A percentile compares a stretch with the other conserved stretches of the same genome.
Evolutionary conservation across 805 yeast species (phyloP).

Genomic region (Isabelozyma heimii): DNA sequence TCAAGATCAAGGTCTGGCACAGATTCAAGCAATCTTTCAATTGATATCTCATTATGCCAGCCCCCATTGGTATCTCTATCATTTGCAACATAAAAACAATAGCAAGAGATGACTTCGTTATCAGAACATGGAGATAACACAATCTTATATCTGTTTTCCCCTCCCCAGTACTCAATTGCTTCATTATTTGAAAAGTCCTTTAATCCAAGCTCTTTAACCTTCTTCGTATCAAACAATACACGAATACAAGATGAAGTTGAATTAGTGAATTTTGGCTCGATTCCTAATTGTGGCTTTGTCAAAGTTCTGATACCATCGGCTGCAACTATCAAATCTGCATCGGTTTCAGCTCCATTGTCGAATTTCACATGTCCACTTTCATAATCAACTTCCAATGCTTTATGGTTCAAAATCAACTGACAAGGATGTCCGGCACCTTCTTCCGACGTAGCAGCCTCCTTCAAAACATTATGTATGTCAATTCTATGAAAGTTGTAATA

Average conservation of each 20-base stretch:
- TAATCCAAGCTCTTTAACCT: constrained; percentile 13
- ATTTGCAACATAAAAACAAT: constrained; percentile 20
- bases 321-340: constrained; percentile 24
- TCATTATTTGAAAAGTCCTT: constrained; percentile 17
- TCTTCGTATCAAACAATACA: constrained; percentile 17
- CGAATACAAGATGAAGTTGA: constrained; percentile 21
- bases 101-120: constrained; percentile 18
- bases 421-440: constrained; percentile 21
- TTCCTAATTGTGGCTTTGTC: constrained; percentile 17
- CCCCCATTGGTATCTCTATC: constrained; percentile 13
- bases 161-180: constrained; percentile 25
- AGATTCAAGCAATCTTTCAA: constrained; percentile 12
- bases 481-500: constrained; percentile 25
- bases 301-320: constrained; percentile 28
- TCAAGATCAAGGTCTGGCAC: constrained; percentile 16
- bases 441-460: constrained; percentile 12
- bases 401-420: constrained; percentile 14
- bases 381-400: constrained; percentile 15
- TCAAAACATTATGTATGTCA: constrained; percentile 19
- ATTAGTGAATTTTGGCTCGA: constrained; percentile 10
- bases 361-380: constrained; percentile 18
- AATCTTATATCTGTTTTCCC: constrained; percentile 16
- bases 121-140: constrained; percentile 21
- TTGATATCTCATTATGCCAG: constrained; percentile 18
- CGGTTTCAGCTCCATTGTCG: constrained; percentile 17